Conservation (phyloP, 1,139 yeast genomes). For the Geotrichum bryndzae region DNA sequence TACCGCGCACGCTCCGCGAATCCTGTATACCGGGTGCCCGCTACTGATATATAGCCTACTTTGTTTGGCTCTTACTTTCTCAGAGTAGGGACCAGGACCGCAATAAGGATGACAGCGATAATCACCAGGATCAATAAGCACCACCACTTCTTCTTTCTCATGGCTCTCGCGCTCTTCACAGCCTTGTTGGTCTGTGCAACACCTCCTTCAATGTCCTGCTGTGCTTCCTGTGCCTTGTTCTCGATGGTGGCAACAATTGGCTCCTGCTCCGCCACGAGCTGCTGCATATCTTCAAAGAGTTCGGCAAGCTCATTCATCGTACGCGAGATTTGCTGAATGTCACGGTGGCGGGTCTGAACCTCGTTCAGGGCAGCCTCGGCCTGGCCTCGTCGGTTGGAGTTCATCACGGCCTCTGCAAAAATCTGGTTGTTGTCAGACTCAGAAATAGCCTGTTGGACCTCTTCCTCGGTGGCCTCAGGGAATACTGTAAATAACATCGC, state of each 20-base stretch:
- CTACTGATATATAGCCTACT: not conserved
- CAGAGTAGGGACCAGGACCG: conserved; percentile 45
- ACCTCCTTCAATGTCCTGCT: conserved; percentile 87
- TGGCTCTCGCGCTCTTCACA: conserved; percentile 77
- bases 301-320: conserved; percentile 95
- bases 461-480: conserved; percentile 86
- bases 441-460: conserved; percentile 58
- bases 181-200: conserved; percentile 93
- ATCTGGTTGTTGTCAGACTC: conserved; percentile 85
- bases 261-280: conserved; percentile 92
- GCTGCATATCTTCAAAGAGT: conserved; percentile 94
- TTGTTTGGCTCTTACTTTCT: conserved; percentile 25
- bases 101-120: conserved; percentile 61
- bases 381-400: conserved; percentile 92
- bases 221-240: conserved; percentile 75
- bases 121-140: conserved; percentile 65
- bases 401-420: conserved; percentile 88
- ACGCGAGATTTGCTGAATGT: conserved; percentile 87
- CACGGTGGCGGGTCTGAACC: conserved; percentile 94
- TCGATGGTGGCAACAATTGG: conserved; percentile 79
- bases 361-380: conserved; percentile 93
- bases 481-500: conserved; percentile 44
- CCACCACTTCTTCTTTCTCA: conserved; percentile 89
- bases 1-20: not conserved
- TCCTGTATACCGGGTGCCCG: not conserved